Percentiles rank a stretch among this genome's conserved stretches.
phyloP scores from a whole-genome alignment of 345 rosid species.

The Syzygium aromaticum region DNA sequence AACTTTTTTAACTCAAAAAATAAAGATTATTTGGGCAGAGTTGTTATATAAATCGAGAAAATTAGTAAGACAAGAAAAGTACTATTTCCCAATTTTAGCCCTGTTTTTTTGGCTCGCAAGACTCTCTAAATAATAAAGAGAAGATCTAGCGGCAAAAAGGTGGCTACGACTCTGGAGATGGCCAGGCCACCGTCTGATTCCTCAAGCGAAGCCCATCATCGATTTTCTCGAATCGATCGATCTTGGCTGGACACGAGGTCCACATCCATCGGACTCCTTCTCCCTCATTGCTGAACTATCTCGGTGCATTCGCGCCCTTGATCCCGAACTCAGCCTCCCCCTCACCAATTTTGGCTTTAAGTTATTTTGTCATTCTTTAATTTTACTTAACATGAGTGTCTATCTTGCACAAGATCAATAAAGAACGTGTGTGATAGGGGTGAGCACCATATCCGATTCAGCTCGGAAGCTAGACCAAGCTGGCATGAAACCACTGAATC shows the following conservation, averaged over 20 bases:
- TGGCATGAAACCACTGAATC: not conserved
- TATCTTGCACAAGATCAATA: not conserved
- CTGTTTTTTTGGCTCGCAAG: not conserved
- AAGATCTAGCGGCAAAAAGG: not conserved
- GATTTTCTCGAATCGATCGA: not conserved
- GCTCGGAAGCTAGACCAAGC: not conserved
- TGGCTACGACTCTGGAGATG: not conserved
- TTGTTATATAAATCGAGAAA: not conserved
- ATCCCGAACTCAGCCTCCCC: not conserved
- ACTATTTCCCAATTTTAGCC: not conserved
- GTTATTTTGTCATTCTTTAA: not conserved
- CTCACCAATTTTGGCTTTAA: not conserved
- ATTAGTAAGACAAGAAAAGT: not conserved
- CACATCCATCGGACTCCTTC: not conserved
- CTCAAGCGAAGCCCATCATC: not conserved
- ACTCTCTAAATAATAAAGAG: not conserved
- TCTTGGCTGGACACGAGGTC: not conserved
- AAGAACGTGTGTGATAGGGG: not conserved
- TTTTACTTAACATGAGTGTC: not conserved
- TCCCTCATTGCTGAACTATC: not conserved
- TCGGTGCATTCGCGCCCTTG: not conserved
- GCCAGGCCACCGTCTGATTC: slow-evolving; percentile 1
- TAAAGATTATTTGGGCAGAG: not conserved
- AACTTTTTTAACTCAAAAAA: not conserved
- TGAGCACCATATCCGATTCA: not conserved